Conservation (phyloP, 345 rosid genomes). For the Boechera divaricarpa region DNA sequence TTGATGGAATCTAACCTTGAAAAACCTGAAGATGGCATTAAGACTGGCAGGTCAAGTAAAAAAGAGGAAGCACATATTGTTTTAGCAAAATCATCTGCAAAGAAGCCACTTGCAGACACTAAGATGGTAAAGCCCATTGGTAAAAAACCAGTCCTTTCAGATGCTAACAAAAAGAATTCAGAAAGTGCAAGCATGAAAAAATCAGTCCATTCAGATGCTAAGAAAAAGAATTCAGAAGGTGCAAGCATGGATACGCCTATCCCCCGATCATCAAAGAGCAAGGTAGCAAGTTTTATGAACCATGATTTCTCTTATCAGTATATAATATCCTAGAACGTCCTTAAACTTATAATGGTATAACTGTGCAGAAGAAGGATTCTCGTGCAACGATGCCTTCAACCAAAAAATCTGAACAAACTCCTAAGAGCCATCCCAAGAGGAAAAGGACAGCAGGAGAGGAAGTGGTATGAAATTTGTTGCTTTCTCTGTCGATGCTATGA, state of each 20-base stretch:
- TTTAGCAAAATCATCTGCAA: slow-evolving; percentile 35
- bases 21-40: slow-evolving; percentile 37
- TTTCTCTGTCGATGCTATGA: slow-evolving; percentile 9
- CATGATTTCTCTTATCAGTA: slow-evolving; percentile 17
- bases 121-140: slow-evolving; percentile 32
- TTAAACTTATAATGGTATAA: slow-evolving; percentile 26
- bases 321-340: background rate
- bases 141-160: slow-evolving; percentile 28
- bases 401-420: slow-evolving; percentile 46
- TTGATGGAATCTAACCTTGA: slow-evolving; percentile 35
- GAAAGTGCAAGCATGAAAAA: background rate
- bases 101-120: slow-evolving; percentile 37
- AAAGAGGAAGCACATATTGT: slow-evolving; percentile 32
- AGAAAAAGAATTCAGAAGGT: slow-evolving; percentile 37
- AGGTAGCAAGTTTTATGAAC: slow-evolving; percentile 48
- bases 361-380: slow-evolving; percentile 45
- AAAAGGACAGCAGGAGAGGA: slow-evolving; percentile 49
- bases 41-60: slow-evolving; percentile 43
- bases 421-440: slow-evolving; percentile 51
- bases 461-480: slow-evolving; percentile 44
- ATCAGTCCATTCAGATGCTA: slow-evolving; percentile 1
- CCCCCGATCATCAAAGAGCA: slow-evolving; percentile 42
- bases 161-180: slow-evolving; percentile 32
- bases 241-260: slow-evolving; percentile 35
- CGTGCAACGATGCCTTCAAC: slow-evolving; percentile 27